A percentile compares a stretch with the other conserved stretches of the same genome.
Conservation (phyloP, 176 grass and related monocot species). For the Hsuehochloa calcarea region DNA sequence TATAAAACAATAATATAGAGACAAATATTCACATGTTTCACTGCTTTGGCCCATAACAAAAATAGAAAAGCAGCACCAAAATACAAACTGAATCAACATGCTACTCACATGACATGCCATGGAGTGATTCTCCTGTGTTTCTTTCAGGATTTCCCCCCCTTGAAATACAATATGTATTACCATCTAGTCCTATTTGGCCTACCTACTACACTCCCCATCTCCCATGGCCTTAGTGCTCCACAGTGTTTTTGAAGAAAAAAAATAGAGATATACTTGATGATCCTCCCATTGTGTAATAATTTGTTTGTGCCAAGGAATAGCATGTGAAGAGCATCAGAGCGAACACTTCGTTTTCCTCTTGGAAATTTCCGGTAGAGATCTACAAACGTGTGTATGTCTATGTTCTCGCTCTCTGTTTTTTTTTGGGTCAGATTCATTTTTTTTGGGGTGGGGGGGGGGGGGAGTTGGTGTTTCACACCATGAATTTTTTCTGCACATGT, state of each 20-base stretch:
- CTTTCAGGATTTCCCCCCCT: no score
- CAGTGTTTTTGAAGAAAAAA: not conserved
- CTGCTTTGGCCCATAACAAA: not conserved
- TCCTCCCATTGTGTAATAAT: no score
- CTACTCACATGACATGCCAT: not conserved
- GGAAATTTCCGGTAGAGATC: not conserved
- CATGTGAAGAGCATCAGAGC: not conserved
- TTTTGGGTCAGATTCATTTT: not conserved
- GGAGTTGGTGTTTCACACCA: no score
- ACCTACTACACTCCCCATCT: not conserved
- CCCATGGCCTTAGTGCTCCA: not conserved
- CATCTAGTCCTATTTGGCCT: not conserved
- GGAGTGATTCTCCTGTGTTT: not conserved
- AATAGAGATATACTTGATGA: not conserved
- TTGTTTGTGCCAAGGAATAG: not conserved
- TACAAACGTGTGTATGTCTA: not conserved
- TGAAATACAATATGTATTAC: not conserved
- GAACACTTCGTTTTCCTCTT: not conserved
- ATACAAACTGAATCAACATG: not conserved
- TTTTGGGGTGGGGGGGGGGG: not conserved
- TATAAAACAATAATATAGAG: not conserved
- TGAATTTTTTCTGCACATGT: not conserved
- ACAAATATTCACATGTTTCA: not conserved
- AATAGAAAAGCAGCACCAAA: not conserved
- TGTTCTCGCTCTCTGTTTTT: no score